Percentiles rank a stretch among this genome's conserved stretches.
These are phyloP conservation scores for Gossypium thurberi DNA, from an alignment of 345 rosid species.

Conservation along the genomic window DNA sequence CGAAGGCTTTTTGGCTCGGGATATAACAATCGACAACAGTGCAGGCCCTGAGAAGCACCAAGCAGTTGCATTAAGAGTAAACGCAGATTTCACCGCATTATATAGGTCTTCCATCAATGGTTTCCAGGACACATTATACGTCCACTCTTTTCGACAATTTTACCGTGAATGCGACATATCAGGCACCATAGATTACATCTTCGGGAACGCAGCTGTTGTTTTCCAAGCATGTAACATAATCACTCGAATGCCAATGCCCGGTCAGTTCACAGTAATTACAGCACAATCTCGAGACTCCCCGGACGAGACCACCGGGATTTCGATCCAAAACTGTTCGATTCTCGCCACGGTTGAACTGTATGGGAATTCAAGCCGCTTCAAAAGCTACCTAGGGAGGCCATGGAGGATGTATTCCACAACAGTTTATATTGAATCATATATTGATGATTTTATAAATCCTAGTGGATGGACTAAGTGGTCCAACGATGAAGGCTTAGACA, in stretches of 20 bases:
- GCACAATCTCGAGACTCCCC: constrained; percentile 65
- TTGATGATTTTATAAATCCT: constrained; percentile 57
- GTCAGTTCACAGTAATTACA: constrained; percentile 64
- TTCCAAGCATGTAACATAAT: constrained; percentile 65
- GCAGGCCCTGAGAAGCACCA: constrained; percentile 80
- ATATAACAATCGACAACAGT: constrained; percentile 55
- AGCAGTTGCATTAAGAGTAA: constrained; percentile 69
- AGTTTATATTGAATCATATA: constrained; percentile 54
- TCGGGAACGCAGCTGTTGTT: constrained; percentile 70
- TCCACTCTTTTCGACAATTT: constrained; percentile 68
- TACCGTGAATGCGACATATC: constrained; percentile 70
- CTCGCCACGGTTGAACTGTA: constrained; percentile 45
- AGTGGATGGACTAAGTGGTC: constrained; percentile 66
- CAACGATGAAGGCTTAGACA: constrained; percentile 37
- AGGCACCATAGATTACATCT: constrained; percentile 70
- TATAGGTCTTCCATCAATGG: constrained; percentile 54
- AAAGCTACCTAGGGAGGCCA: constrained; percentile 77
- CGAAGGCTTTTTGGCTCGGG: constrained; percentile 73
- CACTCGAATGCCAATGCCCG: constrained; percentile 56
- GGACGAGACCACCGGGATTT: constrained; percentile 67
- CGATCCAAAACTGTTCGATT: constrained; percentile 74
- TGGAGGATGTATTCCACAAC: constrained; percentile 60
- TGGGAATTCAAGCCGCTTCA: constrained; percentile 25
- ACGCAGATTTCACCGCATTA: constrained; percentile 62
- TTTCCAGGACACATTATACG: constrained; percentile 67